Evolutionary conservation across 1,284 basidiomycete species (phyloP).

Genomic region (Ganoderma meredithae): DNA sequence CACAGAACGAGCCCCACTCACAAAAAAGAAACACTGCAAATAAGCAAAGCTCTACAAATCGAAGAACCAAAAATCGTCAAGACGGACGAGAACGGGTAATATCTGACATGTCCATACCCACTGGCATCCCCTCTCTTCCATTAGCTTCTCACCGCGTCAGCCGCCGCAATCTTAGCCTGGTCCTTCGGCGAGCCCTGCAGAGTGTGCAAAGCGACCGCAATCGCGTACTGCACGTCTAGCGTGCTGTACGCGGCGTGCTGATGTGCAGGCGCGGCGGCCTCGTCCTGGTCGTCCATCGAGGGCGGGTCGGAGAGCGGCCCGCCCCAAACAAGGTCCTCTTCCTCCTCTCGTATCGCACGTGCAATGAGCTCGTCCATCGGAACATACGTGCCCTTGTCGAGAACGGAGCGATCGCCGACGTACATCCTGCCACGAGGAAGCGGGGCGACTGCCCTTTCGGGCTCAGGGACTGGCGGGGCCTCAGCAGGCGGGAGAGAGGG

Average conservation of each 20-base stretch:
- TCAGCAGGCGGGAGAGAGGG: not conserved
- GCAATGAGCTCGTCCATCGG: constrained; percentile 20
- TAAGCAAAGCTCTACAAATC: not conserved
- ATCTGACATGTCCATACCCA: not conserved
- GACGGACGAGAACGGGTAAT: not conserved
- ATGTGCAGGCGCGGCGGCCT: not conserved
- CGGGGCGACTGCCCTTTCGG: not conserved
- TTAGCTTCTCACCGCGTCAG: constrained; percentile 5
- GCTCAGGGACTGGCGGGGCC: not conserved
- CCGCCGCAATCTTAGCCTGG: not conserved
- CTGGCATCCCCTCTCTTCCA: not conserved
- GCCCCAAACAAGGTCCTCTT: not conserved
- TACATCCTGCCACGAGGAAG: constrained; percentile 16
- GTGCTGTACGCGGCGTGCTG: not conserved
- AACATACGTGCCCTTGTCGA: constrained; percentile 20
- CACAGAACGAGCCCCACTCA: not conserved
- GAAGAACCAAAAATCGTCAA: not conserved
- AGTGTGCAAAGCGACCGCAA: constrained; percentile 26
- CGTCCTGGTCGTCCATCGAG: not conserved
- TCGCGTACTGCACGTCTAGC: constrained; percentile 28
- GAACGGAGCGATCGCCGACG: constrained; percentile 24
- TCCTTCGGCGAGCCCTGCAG: constrained; percentile 1
- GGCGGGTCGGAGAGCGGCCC: constrained; percentile 9
- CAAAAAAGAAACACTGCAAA: not conserved
- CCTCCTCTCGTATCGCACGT: constrained; percentile 10